Base-by-base conservation (phyloP, 768 basidiomycete genomes). In the Lentinula boryana region DNA sequence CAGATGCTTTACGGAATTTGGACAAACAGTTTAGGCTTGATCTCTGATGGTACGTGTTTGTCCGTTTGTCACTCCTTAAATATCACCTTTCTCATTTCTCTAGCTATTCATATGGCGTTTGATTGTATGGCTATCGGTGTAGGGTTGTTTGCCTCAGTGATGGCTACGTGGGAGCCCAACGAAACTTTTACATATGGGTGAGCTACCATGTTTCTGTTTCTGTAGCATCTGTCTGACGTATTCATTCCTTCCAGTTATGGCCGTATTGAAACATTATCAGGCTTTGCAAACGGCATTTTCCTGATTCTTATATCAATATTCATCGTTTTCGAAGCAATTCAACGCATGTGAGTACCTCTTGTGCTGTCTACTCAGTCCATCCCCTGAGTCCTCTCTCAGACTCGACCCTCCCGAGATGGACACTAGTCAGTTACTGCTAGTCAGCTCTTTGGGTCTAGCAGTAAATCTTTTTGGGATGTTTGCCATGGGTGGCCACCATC, bases 51-150 rank as follows among this genome's bases (percentile, higher is more conserved):
- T 96, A 64, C 66, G 84, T 68, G n/a, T 46, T 1, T 46, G 23
- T 12, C 2, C 62, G 50, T 69, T 63, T 31, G 23, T 18, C 5
- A 2, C 18, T 33, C 48, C 13, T 35, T 40, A 32, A 52, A 6
- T 23, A 23, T 12, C 13, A 40, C 8, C 21, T n/a, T 60, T 59
- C 65, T 56, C 59, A 6, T 33, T 41, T 36, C 38, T 56, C 32
- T 65, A 98, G 96, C 97, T 21, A 98, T 99, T 40, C 97, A 99
- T 69, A 99, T 98, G 97, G 93, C 94, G 10, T 99, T 99, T 66
- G 97, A 99, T 74, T 98, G 97, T 69, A 86, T 98, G 83, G 96
- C 96, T 0, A 93, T 99, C 56, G 94, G 86, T 0, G 92, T 99
- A 56, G 97, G 97, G 2, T 81, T 99, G 2, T 86, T 97, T 60